Evolutionary conservation across 225 moss, liverwort and hornwort species (phyloP), one percentile per base, ranked within the genome.

Genomic region (Polytrichum commune): DNA sequence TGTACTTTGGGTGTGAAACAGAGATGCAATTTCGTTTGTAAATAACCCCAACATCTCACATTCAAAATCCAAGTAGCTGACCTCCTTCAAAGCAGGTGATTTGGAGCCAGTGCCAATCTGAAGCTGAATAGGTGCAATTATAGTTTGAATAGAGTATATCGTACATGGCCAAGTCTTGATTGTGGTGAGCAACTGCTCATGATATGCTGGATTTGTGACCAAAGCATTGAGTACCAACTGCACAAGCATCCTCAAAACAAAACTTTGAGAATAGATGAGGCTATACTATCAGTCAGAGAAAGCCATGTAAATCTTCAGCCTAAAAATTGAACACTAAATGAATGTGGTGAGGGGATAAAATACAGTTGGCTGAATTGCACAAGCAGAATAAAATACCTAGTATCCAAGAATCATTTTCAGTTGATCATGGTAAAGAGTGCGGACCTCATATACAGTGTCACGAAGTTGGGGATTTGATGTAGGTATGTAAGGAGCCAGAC

Each of bases 201-300:
- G 94, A 70, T 90, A 91, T 58, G 89, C 90, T 78, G 93, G 92
- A 72, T 93, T 99, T 74, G 93, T 91, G 53, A 99, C 84, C 53
- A 99, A 84, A 2, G 93, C 90, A 87, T 99, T 99, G 19, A 99
- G 85, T 55, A 95, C 95, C 80, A 99, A 86, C 97, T 98, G 88
- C 82, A 82, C 58, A 58, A 0, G 58, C 58, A 58, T 24, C 58
- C 24, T 58, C 22, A 58, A 24, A 58, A 30, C 6, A 6, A 58
- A 58, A 58, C 58, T 35, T 35, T 58, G 46, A 46, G 46, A 13
- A 0, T 46, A 46, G 4, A 46, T 46, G 13, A 1, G 13, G 4
- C 0, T 46, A 32, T 8, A 32, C 7, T 29, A 35, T 35, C 35
- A 8, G 33, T 33, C 8, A 8, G 7, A 33, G 33, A 33, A 33